Evolutionary conservation across 352 stramenopile species (phyloP).

Genomic region (Saprolegnia parasitica): DNA sequence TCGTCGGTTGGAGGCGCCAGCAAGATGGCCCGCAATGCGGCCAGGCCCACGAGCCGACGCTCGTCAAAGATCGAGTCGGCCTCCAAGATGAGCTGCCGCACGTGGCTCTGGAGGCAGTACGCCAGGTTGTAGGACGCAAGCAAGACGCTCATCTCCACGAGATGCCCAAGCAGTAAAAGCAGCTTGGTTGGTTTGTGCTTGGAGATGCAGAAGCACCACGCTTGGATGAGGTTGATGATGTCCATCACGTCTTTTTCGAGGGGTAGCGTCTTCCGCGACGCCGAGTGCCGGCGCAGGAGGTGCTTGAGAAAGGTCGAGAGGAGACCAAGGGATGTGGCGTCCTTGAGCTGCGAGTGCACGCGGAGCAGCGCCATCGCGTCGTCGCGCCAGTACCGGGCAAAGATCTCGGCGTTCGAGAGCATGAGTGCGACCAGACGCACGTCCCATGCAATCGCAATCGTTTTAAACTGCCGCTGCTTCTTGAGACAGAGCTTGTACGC

Average conservation of each 20-base stretch:
- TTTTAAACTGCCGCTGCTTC: conserved; percentile 41
- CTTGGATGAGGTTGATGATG: conserved; percentile 75
- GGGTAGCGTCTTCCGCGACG: conserved; percentile 29
- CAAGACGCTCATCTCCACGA: conserved; percentile 48
- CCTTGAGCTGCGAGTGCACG: conserved; percentile 65
- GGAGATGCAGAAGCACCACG: conserved; percentile 60
- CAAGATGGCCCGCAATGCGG: conserved; percentile 38
- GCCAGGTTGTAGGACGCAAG: conserved; percentile 70
- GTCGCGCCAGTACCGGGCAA: conserved; percentile 66
- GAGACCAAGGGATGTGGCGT: conserved; percentile 25
- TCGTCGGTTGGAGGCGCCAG: neutral
- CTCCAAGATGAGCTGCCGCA: conserved; percentile 54
- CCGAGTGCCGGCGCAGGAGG: conserved; percentile 31
- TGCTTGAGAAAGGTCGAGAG: neutral
- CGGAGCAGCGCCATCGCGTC: conserved; percentile 50
- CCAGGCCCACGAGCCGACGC: conserved; percentile 64
- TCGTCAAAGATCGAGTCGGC: conserved; percentile 60
- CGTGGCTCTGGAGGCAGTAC: conserved; percentile 61
- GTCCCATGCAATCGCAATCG: conserved; percentile 38
- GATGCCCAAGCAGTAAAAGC: conserved; percentile 40
- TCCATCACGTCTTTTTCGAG: conserved; percentile 66
- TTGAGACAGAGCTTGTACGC: conserved; percentile 44
- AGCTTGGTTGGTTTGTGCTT: conserved; percentile 39
- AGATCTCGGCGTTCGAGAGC: conserved; percentile 55
- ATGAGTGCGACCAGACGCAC: conserved; percentile 48